A percentile compares a stretch with the other conserved stretches of the same genome.
phyloP scores from a whole-genome alignment of 2,329 filamentous ascomycete genomes.

The Botrytis aclada region DNA sequence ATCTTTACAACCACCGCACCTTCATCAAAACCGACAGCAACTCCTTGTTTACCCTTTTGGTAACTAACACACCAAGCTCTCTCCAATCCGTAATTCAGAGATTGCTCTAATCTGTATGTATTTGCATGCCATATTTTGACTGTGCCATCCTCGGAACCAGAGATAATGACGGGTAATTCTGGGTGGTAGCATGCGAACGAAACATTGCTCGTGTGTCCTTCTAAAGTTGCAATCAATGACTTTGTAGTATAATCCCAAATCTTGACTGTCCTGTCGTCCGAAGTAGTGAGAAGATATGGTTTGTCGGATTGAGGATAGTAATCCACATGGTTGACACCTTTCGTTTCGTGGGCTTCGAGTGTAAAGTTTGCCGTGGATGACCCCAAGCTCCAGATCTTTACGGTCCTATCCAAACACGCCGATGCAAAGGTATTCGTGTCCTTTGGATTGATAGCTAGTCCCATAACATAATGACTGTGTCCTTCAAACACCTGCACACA shows the following conservation, averaged over 20 bases:
- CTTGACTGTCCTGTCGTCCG: constrained; percentile 94
- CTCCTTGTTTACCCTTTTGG: constrained; percentile 88
- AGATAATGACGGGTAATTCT: constrained; percentile 94
- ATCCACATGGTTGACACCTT: constrained; percentile 97
- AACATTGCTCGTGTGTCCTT: constrained; percentile 96
- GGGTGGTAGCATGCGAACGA: constrained; percentile 98
- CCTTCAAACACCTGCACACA: constrained; percentile 96
- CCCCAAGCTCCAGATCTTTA: constrained; percentile 97
- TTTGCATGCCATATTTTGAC: constrained; percentile 99
- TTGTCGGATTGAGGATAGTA: constrained; percentile 75
- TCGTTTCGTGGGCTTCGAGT: constrained; percentile 92
- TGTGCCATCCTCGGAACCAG: constrained; percentile 94
- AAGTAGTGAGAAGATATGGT: constrained; percentile 90
- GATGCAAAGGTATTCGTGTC: constrained; percentile 91
- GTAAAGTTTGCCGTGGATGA: constrained; percentile 95
- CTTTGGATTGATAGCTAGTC: constrained; percentile 94
- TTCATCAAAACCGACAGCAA: constrained; percentile 96
- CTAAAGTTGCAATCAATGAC: constrained; percentile 90
- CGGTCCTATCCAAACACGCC: constrained; percentile 91
- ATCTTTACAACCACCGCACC: constrained; percentile 97
- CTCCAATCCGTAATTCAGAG: constrained; percentile 91
- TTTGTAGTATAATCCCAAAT: constrained; percentile 99
- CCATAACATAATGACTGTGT: constrained; percentile 96
- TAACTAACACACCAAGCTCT: constrained; percentile 97
- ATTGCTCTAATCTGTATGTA: constrained; percentile 94